phyloP scores from a whole-genome alignment of 2,329 filamentous ascomycete species.

The Fusarium sp. region DNA sequence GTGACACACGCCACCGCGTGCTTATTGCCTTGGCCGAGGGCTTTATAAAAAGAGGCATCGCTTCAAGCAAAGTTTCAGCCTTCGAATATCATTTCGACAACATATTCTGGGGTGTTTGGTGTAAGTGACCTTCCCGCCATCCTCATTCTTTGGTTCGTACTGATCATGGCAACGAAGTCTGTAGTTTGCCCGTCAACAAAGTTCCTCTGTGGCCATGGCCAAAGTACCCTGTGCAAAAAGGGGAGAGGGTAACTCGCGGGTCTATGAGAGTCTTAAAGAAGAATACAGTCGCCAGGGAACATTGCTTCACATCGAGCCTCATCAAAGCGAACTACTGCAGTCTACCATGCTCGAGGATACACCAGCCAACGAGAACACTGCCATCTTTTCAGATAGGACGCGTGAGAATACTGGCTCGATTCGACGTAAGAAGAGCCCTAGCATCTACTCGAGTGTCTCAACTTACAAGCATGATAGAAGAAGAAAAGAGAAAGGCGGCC shows the following conservation, averaged over 20 bases:
- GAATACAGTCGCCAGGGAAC: neutral
- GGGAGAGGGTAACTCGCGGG: neutral
- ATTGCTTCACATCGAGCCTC: too few relatives aligned
- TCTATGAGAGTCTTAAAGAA: neutral
- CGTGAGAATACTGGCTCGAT: too few relatives aligned
- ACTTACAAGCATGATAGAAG: too few relatives aligned
- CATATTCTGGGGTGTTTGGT: neutral
- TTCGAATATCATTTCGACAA: neutral
- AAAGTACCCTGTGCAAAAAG: too few relatives aligned
- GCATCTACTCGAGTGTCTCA: too few relatives aligned
- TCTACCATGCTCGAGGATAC: too few relatives aligned
- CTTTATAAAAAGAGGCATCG: rapidly evolving
- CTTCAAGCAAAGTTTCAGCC: neutral
- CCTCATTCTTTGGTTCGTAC: neutral
- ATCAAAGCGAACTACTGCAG: too few relatives aligned
- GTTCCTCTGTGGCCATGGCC: neutral
- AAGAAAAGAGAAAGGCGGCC: too few relatives aligned
- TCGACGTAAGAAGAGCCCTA: too few relatives aligned
- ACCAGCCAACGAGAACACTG: too few relatives aligned
- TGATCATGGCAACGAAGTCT: neutral
- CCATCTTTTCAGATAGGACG: too few relatives aligned
- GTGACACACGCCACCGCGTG: too few relatives aligned
- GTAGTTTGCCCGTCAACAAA: rapidly evolving
- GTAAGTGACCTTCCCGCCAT: rapidly evolving
- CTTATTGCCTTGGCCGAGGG: neutral